Conservation (phyloP, 2,329 filamentous ascomycete species). For the Allantophomopsis cytisporea region DNA sequence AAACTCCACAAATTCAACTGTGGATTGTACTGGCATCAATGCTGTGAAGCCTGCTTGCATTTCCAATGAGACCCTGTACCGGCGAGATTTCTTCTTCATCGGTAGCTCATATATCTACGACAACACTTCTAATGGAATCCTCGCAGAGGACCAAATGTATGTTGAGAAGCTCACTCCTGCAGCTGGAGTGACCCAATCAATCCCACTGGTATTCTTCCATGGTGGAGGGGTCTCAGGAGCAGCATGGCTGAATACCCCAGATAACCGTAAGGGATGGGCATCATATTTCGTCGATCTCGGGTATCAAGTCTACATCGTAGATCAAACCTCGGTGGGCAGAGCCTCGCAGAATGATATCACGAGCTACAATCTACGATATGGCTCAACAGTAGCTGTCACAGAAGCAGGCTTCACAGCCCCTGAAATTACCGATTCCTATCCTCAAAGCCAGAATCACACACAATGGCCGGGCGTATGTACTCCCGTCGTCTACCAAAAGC, state of each 20-base stretch:
- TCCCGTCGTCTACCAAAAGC: too few relatives aligned
- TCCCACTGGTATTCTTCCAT: constrained; percentile 14
- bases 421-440: constrained; percentile 9
- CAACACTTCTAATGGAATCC: constrained; percentile 1
- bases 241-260: constrained; percentile 30
- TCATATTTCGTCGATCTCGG: constrained; percentile 29
- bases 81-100: constrained; percentile 11
- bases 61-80: background rate
- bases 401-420: constrained; percentile 15
- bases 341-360: constrained; percentile 7
- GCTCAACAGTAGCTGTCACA: constrained; percentile 6
- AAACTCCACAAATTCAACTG: too few relatives aligned
- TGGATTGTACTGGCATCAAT: too few relatives aligned
- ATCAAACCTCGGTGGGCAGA: constrained; percentile 12
- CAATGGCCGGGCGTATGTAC: constrained; percentile 19
- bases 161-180: constrained; percentile 32
- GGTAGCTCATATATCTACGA: constrained; percentile 11
- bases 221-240: constrained; percentile 12
- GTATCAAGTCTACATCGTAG: constrained; percentile 28
- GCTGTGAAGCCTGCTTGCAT: background rate
- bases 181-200: constrained; percentile 3
- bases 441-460: constrained; percentile 21
- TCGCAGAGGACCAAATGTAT: constrained; percentile 31
- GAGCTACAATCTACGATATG: constrained; percentile 1
- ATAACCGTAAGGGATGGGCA: constrained; percentile 30